Evolutionary conservation across 257 asterid genomes (phyloP), one percentile per base, ranked within the genome.

Genomic region (Rauvolfia tetraphylla): DNA sequence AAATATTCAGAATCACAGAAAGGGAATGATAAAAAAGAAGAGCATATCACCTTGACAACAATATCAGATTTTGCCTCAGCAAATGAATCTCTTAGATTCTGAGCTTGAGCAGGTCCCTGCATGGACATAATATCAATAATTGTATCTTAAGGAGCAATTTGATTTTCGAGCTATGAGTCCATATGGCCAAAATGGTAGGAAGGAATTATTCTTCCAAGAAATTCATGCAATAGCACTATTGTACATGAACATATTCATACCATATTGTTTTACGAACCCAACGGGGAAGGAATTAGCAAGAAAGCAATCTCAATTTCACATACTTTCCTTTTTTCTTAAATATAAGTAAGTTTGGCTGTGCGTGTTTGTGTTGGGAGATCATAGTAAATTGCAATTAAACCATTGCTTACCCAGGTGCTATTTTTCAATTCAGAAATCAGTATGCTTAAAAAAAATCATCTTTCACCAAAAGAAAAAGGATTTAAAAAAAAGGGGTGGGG

Each of bases 81-180:
- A 23, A 92, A 88, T 46, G 98, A 95, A 82, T 95, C 98, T 79
- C 90, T 91, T 70, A 95, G 77, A 74, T 95, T 95, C 84, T 95
- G 98, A 77, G 98, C 98, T 84, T 95, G 98, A 51, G 98, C 98
- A 57, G 98, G 98, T 58, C 98, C 98, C 98, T 94, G 74, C 62
- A 71, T 36, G 71, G 39, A 76, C 17, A 51, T 5, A 75, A 41
- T 38, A 41, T 33, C 59, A 75, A 34, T 48, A 3, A 53, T 27
- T 11, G 27, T 6, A 66, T 33, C 71, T 36, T 25, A 15, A 0
- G 44, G 42, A 33, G 13, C 27, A 63, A n/a, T 63, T 17, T 22
- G 29, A 66, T 22, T 36, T 66, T 25, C 71, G 38, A 38, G 18
- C 70, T 15, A 33, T 46, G 69, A 65, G 46, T 18, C 38, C 49